A percentile compares a stretch with the other conserved stretches of the same genome.
Conservation (phyloP, 2,329 filamentous ascomycete genomes). For the Epicoccum sorghinum region DNA sequence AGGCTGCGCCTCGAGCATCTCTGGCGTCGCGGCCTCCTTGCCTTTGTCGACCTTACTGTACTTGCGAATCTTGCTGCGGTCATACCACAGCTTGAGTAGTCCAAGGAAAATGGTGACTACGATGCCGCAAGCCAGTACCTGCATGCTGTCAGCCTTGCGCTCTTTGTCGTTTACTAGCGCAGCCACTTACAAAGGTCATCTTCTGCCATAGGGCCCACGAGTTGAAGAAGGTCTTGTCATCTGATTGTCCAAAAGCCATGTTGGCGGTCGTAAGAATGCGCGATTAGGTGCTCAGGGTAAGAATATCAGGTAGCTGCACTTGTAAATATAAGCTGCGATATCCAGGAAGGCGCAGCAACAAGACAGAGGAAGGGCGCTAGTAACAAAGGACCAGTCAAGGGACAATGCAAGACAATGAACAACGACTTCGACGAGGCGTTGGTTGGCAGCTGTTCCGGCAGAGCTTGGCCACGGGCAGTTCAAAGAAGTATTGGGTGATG, state of each 20-base stretch:
- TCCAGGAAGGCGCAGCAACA: conserved; percentile 23
- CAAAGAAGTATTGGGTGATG: background rate
- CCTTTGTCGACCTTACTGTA: conserved; percentile 49
- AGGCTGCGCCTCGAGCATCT: conserved; percentile 70
- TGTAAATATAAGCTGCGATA: conserved; percentile 14
- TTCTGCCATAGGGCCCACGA: conserved; percentile 84
- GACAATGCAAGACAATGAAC: conserved; percentile 15
- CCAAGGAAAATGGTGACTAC: conserved; percentile 72
- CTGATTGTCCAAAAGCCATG: conserved; percentile 32
- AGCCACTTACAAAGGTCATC: conserved; percentile 78
- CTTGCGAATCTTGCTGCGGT: conserved; percentile 51
- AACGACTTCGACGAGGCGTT: background rate
- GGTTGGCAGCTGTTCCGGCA: conserved; percentile 2
- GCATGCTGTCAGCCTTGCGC: conserved; percentile 30
- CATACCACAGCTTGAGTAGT: conserved; percentile 65
- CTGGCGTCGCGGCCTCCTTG: conserved; percentile 54
- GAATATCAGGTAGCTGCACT: conserved; percentile 25
- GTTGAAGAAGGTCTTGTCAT: conserved; percentile 51
- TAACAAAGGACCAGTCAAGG: conserved; percentile 19
- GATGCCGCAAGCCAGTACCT: conserved; percentile 78
- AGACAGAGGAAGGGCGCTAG: conserved; percentile 21
- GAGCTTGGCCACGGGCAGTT: conserved; percentile 1
- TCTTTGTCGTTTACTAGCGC: background rate
- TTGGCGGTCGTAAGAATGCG: conserved; percentile 20
- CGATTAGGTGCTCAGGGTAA: conserved; percentile 23